Conservation (phyloP, 768 basidiomycete genomes). For the Cystoderma amianthinum region DNA sequence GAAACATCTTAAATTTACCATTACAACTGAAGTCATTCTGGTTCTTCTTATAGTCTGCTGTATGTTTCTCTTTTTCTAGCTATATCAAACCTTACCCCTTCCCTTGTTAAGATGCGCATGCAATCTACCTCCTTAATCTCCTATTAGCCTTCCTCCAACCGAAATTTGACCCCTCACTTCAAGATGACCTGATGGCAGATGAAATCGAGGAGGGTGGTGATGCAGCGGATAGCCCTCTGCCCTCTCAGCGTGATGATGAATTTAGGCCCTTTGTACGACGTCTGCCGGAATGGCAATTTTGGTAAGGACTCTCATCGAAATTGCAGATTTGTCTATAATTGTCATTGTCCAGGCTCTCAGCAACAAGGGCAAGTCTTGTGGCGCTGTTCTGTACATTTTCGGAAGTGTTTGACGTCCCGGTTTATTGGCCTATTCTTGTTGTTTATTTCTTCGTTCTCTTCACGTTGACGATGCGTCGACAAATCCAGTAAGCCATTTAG, state of each 20-base stretch:
- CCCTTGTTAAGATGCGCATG: conserved; percentile 63
- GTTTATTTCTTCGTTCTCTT: conserved; percentile 96
- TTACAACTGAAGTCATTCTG: too few relatives aligned
- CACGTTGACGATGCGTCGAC: conserved; percentile 89
- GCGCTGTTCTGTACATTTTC: conserved; percentile 79
- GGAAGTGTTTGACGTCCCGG: conserved; percentile 88
- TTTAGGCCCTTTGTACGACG: conserved; percentile 95
- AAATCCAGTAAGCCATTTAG: conserved; percentile 91
- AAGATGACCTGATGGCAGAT: conserved; percentile 88
- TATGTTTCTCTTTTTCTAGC: conserved; percentile 28
- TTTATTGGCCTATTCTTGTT: conserved; percentile 98
- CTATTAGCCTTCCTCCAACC: conserved; percentile 97
- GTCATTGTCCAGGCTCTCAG: conserved; percentile 61
- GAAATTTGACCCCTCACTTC: conserved; percentile 93
- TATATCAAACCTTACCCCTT: conserved; percentile 6
- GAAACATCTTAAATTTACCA: neutral
- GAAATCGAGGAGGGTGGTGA: conserved; percentile 91
- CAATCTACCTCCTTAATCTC: conserved; percentile 93
- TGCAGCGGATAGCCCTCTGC: conserved; percentile 48
- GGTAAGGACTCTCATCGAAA: conserved; percentile 53
- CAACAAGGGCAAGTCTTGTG: conserved; percentile 83
- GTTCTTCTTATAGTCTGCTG: conserved; percentile 57
- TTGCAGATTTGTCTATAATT: conserved; percentile 1
- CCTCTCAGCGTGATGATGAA: conserved; percentile 79
- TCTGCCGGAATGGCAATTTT: conserved; percentile 96